These are phyloP conservation scores for Colletotrichum sojae DNA, from an alignment of 2,329 filamentous ascomycete species.

Conservation along the genomic window DNA sequence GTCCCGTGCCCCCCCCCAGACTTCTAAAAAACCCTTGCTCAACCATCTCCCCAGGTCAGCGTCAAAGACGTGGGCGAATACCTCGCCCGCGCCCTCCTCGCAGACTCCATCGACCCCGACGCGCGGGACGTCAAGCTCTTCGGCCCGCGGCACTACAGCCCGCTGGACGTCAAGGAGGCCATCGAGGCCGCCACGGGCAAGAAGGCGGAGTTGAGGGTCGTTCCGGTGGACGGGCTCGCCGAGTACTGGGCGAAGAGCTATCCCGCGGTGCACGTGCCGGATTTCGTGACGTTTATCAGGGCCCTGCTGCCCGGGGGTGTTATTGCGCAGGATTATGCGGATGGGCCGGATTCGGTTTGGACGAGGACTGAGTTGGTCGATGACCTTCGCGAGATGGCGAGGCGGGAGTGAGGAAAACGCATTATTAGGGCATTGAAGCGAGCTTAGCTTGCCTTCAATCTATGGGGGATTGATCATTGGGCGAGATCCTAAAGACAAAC, in stretches of 20 bases:
- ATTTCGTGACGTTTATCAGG: constrained; percentile 22
- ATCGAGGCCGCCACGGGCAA: constrained; percentile 48
- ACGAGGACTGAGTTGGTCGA: constrained; percentile 46
- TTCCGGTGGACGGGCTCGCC: constrained; percentile 44
- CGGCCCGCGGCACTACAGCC: constrained; percentile 47
- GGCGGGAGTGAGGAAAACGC: not conserved
- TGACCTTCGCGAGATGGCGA: constrained; percentile 31
- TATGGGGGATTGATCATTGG: too few species aligned
- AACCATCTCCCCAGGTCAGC: constrained; percentile 43
- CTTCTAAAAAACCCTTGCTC: not conserved
- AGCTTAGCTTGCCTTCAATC: too few species aligned
- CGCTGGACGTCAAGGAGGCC: constrained; percentile 48
- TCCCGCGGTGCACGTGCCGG: constrained; percentile 41
- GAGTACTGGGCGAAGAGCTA: constrained; percentile 45
- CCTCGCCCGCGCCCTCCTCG: constrained; percentile 46
- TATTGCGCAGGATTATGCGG: constrained; percentile 44
- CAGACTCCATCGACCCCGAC: constrained; percentile 26
- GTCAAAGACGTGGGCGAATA: constrained; percentile 47
- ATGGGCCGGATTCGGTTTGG: constrained; percentile 43
- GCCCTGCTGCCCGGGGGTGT: constrained; percentile 45
- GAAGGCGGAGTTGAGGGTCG: constrained; percentile 42
- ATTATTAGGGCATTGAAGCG: too few species aligned
- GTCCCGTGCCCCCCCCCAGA: not conserved
- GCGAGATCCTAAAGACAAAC: too few species aligned
- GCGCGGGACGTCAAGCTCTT: constrained; percentile 44